phyloP scores from a whole-genome alignment of 75 land plant species.

The Selaginella tamariscina region DNA sequence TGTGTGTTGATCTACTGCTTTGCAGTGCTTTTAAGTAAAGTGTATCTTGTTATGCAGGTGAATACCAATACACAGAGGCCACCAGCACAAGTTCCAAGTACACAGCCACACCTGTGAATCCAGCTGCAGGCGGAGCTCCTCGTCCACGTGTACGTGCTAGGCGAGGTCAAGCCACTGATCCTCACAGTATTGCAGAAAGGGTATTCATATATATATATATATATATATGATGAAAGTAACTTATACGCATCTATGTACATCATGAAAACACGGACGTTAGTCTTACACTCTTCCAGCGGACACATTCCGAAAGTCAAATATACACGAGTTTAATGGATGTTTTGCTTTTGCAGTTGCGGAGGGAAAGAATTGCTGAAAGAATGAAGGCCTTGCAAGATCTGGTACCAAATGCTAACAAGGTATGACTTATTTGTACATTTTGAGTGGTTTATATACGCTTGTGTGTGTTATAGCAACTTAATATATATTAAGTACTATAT shows the following conservation, averaged over 20 bases:
- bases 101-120: constrained; percentile 17
- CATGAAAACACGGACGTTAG: too few relatives aligned
- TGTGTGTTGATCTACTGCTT: background rate
- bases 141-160: constrained; percentile 40
- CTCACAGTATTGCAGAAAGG: constrained; percentile 61
- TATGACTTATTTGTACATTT: background rate
- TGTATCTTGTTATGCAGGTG: constrained; percentile 1
- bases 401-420: constrained; percentile 97
- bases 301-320: too few relatives aligned
- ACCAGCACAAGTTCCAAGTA: constrained; percentile 10
- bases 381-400: constrained; percentile 93
- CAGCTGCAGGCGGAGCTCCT: constrained; percentile 23
- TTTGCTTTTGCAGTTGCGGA: constrained; percentile 83
- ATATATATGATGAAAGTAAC: too few relatives aligned
- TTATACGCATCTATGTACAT: too few relatives aligned
- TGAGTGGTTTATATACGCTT: background rate
- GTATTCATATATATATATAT: too few relatives aligned
- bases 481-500: too few relatives aligned
- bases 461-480: too few relatives aligned
- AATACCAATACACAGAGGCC: constrained; percentile 14
- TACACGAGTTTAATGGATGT: too few relatives aligned
- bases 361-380: constrained; percentile 90
- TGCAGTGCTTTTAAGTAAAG: background rate
- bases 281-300: too few relatives aligned
- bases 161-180: constrained; percentile 62